Conservation (phyloP, 306 rosid genomes). For the Trichosanthes cucumerina region DNA sequence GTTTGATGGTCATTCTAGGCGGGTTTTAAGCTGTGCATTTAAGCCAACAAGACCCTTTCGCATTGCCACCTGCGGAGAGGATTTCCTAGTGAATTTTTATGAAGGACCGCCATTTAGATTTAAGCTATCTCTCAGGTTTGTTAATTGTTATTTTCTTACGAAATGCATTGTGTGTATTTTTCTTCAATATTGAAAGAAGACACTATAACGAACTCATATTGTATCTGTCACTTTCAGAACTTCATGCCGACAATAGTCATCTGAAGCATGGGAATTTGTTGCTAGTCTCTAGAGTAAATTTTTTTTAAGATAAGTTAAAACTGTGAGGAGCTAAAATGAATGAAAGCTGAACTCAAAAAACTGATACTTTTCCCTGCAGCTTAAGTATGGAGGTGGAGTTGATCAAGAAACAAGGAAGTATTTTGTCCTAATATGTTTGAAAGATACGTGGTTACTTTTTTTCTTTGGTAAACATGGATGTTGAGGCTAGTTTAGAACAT, state of each 20-base stretch:
- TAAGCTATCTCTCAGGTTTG: constrained; percentile 77
- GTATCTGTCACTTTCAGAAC: background rate
- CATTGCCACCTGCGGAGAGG: constrained; percentile 87
- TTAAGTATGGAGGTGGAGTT: background rate
- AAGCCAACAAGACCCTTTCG: constrained; percentile 91
- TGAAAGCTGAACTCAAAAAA: background rate
- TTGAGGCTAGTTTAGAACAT: background rate
- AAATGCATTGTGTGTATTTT: background rate
- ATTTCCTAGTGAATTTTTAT: constrained; percentile 80
- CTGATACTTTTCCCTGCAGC: background rate
- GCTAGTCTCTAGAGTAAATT: background rate
- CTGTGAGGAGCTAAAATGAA: background rate
- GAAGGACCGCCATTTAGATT: constrained; percentile 95
- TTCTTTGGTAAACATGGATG: background rate
- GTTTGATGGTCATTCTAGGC: constrained; percentile 86
- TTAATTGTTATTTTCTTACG: background rate
- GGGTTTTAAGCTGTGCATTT: constrained; percentile 87
- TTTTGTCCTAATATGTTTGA: background rate
- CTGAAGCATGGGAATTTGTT: background rate
- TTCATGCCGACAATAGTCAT: background rate
- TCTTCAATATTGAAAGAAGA: background rate
- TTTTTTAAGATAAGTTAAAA: background rate
- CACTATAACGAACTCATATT: background rate
- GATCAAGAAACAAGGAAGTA: constrained; percentile 5
- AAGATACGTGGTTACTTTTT: background rate